Base-by-base conservation (phyloP, 257 asterid species). In the Solanum lycopersicoides region DNA sequence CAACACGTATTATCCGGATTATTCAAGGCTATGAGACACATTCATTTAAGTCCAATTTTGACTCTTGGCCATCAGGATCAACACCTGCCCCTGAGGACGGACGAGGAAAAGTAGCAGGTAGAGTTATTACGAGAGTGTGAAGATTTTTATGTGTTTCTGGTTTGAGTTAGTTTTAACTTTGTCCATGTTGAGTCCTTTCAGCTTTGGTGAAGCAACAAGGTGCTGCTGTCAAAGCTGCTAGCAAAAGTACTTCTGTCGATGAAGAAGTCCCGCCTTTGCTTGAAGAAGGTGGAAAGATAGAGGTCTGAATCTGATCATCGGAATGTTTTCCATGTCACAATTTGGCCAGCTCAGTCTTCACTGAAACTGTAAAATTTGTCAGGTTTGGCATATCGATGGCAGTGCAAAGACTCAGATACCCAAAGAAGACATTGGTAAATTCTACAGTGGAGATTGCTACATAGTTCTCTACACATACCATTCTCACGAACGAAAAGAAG, bases 171-270 rank as follows among this genome's bases (percentile, higher is more conserved):
- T 14, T 72, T 21, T 30, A 71, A 75, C 35, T 83, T 84, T 88
- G 21, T 89, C 56, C 83, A 34, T 87, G 87, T 72, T 86, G 84
- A 84, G 66, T 86, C 47, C 85, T 88, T 90, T 88, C 88, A 97
- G 99, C 99, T 74, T 93, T 97, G 91, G 92, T 97, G 93, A 97
- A 97, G 91, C 99, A 97, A 92, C 99, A 97, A 92, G 99, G 99
- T 56, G 98, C 90, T 84, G 97, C 91, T 53, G 87, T 92, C 89
- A 97, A 96, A 92, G 96, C 94, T 87, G 92, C 94, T 73, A 92
- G 90, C 90, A 97, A 96, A 93, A 91, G 93, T 95, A 93, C 93
- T 90, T 94, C 98, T 34, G 97, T 91, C 50, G 87, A 76, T 82
- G 99, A 97, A 87, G 98, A 96, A 86, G 93, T 94, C 77, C 99